A percentile compares a stretch with the other conserved stretches of the same genome.
These are phyloP conservation scores for Lactarius psammicola DNA, from an alignment of 768 basidiomycete species.

Conservation along the genomic window DNA sequence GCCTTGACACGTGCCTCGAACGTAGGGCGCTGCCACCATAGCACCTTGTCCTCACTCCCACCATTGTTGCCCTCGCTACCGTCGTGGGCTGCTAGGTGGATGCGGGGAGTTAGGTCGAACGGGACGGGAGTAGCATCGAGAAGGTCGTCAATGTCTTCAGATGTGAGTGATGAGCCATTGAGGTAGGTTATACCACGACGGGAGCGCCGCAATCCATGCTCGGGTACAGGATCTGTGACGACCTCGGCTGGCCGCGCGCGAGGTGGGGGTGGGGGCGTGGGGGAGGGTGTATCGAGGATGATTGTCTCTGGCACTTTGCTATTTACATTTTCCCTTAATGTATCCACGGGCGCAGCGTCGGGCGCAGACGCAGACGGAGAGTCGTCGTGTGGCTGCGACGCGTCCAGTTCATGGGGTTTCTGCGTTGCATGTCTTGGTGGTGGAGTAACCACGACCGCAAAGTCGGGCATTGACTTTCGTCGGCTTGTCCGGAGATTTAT, in stretches of 20 bases:
- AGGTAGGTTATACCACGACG: slow-evolving; percentile 3
- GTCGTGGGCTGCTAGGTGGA: background rate
- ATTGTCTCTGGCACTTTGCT: background rate
- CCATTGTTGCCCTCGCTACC: background rate
- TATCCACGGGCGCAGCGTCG: background rate
- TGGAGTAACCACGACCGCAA: slow-evolving; percentile 17
- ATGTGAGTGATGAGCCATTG: background rate
- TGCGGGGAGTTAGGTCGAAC: slow-evolving; percentile 9
- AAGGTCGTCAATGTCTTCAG: slow-evolving; percentile 12
- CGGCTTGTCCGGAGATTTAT: background rate
- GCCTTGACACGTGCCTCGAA: slow-evolving; percentile 24
- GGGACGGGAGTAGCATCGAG: slow-evolving; percentile 10
- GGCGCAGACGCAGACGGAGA: background rate
- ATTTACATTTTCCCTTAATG: background rate
- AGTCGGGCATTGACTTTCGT: slow-evolving; percentile 2
- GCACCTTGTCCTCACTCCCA: background rate
- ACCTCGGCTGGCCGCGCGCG: background rate
- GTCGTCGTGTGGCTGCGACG: background rate
- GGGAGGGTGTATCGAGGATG: background rate
- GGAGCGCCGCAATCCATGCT: slow-evolving; percentile 4
- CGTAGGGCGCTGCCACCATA: slow-evolving; percentile 20
- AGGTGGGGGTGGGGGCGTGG: background rate
- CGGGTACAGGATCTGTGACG: background rate
- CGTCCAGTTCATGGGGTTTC: background rate
- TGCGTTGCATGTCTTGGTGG: slow-evolving; percentile 2